Conservation (phyloP, 2,329 filamentous ascomycete genomes). For the Claviceps maximensis region DNA sequence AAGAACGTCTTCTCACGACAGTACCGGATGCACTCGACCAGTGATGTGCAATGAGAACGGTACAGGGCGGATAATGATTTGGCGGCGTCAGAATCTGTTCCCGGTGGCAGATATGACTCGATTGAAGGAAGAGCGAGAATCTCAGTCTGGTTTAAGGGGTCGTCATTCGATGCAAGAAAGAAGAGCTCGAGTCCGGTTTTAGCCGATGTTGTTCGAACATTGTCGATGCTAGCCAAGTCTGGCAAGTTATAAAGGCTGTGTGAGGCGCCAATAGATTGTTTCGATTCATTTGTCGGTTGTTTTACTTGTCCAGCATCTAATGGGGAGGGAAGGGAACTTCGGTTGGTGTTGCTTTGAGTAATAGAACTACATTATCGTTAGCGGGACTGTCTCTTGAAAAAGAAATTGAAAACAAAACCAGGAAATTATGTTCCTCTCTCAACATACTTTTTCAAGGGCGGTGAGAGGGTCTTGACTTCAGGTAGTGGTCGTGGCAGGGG, state of each 20-base stretch:
- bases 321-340: conserved; percentile 17
- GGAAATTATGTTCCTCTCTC: neutral
- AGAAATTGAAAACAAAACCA: neutral
- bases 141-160: conserved; percentile 44
- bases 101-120: conserved; percentile 61
- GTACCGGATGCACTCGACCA: conserved; percentile 89
- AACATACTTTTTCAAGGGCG: conserved; percentile 38
- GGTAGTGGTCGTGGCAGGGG: conserved; percentile 35
- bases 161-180: conserved; percentile 46
- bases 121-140: conserved; percentile 76
- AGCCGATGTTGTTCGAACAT: conserved; percentile 41
- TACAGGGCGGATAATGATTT: conserved; percentile 80
- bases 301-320: conserved; percentile 14
- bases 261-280: conserved; percentile 12
- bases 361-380: conserved; percentile 20
- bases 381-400: neutral
- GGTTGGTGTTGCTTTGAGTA: conserved; percentile 13
- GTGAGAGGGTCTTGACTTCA: conserved; percentile 33
- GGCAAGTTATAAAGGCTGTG: conserved; percentile 48
- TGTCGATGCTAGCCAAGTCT: conserved; percentile 41
- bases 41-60: conserved; percentile 83
- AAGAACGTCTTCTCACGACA: conserved; percentile 97
- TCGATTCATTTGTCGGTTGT: conserved; percentile 1
- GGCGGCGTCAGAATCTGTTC: conserved; percentile 77
- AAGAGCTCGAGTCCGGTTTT: conserved; percentile 48